Base-by-base conservation (phyloP, 2,329 filamentous ascomycete species). In the Penicillium nordicum region DNA sequence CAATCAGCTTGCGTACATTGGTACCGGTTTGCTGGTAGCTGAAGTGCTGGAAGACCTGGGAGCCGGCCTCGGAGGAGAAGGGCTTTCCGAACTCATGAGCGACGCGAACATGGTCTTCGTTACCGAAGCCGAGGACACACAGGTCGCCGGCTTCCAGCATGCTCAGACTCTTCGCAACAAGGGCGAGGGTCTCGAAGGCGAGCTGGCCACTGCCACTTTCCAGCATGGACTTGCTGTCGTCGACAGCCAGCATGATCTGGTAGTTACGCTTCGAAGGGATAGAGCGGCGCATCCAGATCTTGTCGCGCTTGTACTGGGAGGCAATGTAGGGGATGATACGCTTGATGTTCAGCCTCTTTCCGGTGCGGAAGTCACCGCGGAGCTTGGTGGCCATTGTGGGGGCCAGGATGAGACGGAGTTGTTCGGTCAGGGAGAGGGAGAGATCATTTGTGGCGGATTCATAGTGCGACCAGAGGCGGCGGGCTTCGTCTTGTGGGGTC, bases 241-340 rank as follows among this genome's bases (percentile, higher is more conserved):
- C 94, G 37, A 99, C 91, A 38, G 94, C 95, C 48, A 99, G 88
- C 79, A 99, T 86, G 74, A 99, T 95, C 75, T 99, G 95, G 76
- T 99, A 99, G 55, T 88, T 88, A 40, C 95, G 88, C 77, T 97
- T 97, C 37, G 88, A 93, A 1, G 95, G 95, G 48, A 96, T 86
- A 34, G 86, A 88, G 54, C 95, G 87, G 14, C 95, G 89, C 88
- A 99, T 96, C 94, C 94, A 99, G 76, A 99, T 99, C 81, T 99
- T 99, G 83, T 99, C 94, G 58, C 94, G 90, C 81, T 97, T 97
- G 82, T 97, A 99, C 71, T 89, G 88, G 0, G 92, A 97, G 1
- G 95, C 94, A 66, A 99, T 97, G 78, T 99, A 99, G 0, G 95
- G 94, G 68, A 99, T 99, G 76, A 99, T 99, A 65, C 93, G 91